Evolutionary conservation across 2,329 filamentous ascomycete species (phyloP).

Genomic region (Xylariaceae sp.): DNA sequence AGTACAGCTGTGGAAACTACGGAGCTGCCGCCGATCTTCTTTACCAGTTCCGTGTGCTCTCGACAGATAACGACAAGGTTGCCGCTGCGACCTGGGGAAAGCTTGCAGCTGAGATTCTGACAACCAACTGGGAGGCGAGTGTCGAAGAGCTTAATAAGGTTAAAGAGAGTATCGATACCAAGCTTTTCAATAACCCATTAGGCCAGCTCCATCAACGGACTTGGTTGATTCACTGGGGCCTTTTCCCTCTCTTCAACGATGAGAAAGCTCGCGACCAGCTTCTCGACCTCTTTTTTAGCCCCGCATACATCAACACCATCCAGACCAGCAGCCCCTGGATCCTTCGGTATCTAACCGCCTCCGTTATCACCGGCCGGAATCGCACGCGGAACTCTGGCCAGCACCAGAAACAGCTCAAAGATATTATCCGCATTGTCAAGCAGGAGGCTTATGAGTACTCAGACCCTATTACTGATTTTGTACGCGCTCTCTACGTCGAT

Average conservation of each 20-base stretch:
- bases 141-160: constrained; percentile 91
- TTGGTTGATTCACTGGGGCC: constrained; percentile 96
- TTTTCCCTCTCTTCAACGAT: constrained; percentile 99
- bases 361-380: constrained; percentile 91
- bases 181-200: constrained; percentile 94
- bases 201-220: constrained; percentile 96
- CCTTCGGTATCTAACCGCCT: constrained; percentile 89
- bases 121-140: constrained; percentile 91
- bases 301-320: constrained; percentile 98
- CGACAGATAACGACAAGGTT: constrained; percentile 98
- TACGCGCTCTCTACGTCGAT: constrained; percentile 92
- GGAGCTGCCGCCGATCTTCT: constrained; percentile 87
- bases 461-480: constrained; percentile 94
- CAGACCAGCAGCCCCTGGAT: constrained; percentile 98
- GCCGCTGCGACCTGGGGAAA: constrained; percentile 97
- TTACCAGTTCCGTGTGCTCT: constrained; percentile 97
- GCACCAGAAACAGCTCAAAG: constrained; percentile 99
- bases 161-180: constrained; percentile 89
- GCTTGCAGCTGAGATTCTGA: constrained; percentile 93
- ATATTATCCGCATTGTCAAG: constrained; percentile 91
- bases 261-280: constrained; percentile 88
- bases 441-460: constrained; percentile 98
- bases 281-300: constrained; percentile 96
- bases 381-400: constrained; percentile 80
- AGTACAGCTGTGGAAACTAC: constrained; percentile 98